These are phyloP conservation scores for Monosporozyma siamensis DNA, from an alignment of 805 yeast species.

Conservation along the genomic window DNA sequence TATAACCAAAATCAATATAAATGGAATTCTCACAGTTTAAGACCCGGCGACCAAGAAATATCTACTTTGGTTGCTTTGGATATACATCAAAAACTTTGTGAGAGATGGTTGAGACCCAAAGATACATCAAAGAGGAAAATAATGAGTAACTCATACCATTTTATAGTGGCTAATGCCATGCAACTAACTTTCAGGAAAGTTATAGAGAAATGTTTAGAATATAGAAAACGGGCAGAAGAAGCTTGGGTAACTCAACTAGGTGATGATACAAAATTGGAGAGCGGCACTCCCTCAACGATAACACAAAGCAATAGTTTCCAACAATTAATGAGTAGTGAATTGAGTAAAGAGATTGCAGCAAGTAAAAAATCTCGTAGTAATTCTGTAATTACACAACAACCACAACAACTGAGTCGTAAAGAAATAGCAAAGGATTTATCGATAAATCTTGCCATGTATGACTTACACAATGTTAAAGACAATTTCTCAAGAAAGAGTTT, in stretches of 20 bases:
- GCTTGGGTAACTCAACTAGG: constrained; percentile 8
- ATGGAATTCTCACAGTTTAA: constrained; percentile 8
- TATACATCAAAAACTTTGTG: constrained; percentile 7
- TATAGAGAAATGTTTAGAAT: constrained; percentile 12
- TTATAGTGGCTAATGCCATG: constrained; percentile 9
- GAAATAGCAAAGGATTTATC: not conserved
- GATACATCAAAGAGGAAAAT: constrained; percentile 5
- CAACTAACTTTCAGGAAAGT: constrained; percentile 9
- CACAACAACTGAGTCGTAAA: too few relatives aligned
- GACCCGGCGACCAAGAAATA: constrained; percentile 3
- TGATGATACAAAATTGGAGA: not conserved
- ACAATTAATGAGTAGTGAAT: too few relatives aligned
- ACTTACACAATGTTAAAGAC: not conserved
- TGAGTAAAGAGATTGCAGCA: too few relatives aligned
- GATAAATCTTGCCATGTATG: not conserved
- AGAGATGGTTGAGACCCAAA: constrained; percentile 5
- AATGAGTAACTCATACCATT: constrained; percentile 5
- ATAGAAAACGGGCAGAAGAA: constrained; percentile 12
- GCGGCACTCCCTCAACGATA: not conserved
- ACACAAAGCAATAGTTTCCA: too few relatives aligned
- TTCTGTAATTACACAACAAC: too few relatives aligned
- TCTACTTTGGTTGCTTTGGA: constrained; percentile 3
- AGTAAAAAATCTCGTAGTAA: too few relatives aligned
- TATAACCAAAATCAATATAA: not conserved
- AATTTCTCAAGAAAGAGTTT: not conserved